Conservation (phyloP, 2,329 filamentous ascomycete species). For the Chrysosporium queenslandicum region DNA sequence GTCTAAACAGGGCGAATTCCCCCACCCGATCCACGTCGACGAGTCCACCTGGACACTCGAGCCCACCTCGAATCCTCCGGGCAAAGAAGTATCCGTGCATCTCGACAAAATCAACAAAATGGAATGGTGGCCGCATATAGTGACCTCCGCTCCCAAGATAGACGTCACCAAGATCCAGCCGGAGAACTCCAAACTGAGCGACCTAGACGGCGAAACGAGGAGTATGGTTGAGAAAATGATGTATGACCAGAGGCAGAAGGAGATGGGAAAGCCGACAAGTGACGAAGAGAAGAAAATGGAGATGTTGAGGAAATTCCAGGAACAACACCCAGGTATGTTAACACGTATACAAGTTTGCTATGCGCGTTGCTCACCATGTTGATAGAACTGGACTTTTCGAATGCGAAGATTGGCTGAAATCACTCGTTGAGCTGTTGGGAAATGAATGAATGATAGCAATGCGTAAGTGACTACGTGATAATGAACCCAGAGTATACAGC, state of each 20-base stretch:
- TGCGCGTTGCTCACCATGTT: constrained; percentile 13
- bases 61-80: constrained; percentile 44
- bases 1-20: constrained; percentile 61
- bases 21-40: constrained; percentile 67
- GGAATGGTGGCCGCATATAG: constrained; percentile 95
- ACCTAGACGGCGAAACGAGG: constrained; percentile 88
- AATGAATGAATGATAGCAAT: neutral
- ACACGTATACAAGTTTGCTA: constrained; percentile 6
- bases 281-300: constrained; percentile 95
- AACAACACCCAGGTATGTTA: constrained; percentile 52
- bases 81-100: constrained; percentile 73
- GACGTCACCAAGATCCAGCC: constrained; percentile 92
- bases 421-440: neutral
- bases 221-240: constrained; percentile 99
- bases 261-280: constrained; percentile 74
- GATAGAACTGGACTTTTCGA: constrained; percentile 57
- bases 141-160: constrained; percentile 77
- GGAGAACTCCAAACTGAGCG: constrained; percentile 81
- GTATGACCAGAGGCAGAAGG: constrained; percentile 97
- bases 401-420: constrained; percentile 48
- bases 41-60: constrained; percentile 93
- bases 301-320: constrained; percentile 85
- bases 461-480: constrained; percentile 2
- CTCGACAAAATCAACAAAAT: constrained; percentile 94
- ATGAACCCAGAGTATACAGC: too few relatives aligned